These are phyloP conservation scores for Brassica incana DNA, from an alignment of 345 rosid species.

Conservation along the genomic window DNA sequence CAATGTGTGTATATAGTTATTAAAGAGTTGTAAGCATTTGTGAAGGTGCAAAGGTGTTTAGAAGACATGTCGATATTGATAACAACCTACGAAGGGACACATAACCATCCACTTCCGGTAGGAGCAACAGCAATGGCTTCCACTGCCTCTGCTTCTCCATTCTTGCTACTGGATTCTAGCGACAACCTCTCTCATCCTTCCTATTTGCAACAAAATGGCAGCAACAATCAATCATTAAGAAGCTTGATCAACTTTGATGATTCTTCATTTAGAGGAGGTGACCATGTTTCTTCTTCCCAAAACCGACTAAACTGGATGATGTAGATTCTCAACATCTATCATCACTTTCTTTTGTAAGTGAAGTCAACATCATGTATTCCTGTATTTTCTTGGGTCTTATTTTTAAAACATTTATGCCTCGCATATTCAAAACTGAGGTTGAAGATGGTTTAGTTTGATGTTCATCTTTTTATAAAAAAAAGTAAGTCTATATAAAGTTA, in stretches of 20 bases:
- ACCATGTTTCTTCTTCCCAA: slow-evolving; percentile 33
- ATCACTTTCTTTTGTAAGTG: not conserved
- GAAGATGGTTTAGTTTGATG: too few species aligned
- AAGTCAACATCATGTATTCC: too few species aligned
- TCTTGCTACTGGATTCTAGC: slow-evolving; percentile 39
- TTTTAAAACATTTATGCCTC: too few species aligned
- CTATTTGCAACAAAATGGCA: slow-evolving; percentile 23
- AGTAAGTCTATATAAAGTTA: too few species aligned
- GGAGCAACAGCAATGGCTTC: slow-evolving; percentile 55
- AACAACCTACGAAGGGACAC: slow-evolving; percentile 55
- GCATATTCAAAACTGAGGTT: too few species aligned
- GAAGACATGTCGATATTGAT: slow-evolving; percentile 49
- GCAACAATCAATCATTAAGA: slow-evolving; percentile 17
- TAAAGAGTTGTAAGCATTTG: slow-evolving; percentile 14
- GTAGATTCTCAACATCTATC: not conserved
- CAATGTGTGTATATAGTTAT: not conserved
- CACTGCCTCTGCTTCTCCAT: slow-evolving; percentile 41
- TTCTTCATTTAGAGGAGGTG: slow-evolving; percentile 34
- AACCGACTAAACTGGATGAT: slow-evolving; percentile 37
- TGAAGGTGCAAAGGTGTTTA: slow-evolving; percentile 49
- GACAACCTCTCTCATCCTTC: slow-evolving; percentile 34
- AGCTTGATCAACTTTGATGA: slow-evolving; percentile 37
- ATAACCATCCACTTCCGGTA: slow-evolving; percentile 50
- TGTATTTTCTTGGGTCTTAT: too few species aligned
- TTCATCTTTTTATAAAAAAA: too few species aligned